These are phyloP conservation scores for Macrolepiota fuliginosa DNA, from an alignment of 768 basidiomycete species.

Conservation along the genomic window DNA sequence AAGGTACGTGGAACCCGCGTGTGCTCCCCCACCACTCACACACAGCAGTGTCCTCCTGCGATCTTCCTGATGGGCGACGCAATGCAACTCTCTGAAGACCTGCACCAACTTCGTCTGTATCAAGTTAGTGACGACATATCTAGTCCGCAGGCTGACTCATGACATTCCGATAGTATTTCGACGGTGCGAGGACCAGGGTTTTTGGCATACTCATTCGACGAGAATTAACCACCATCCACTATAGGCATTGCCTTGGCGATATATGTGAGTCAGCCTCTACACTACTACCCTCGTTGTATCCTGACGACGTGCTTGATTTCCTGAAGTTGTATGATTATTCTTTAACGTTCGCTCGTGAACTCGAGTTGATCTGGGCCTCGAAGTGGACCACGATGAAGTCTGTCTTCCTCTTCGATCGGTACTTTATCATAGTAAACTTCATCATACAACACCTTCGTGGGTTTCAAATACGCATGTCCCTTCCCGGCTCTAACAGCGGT, in stretches of 20 bases:
- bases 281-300: not conserved
- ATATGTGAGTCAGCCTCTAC: not conserved
- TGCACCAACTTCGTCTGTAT: too few relatives aligned
- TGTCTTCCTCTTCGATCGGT: slow-evolving; percentile 25
- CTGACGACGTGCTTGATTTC: not conserved
- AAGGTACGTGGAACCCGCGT: too few relatives aligned
- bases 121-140: too few relatives aligned
- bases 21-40: too few relatives aligned
- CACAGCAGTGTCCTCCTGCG: too few relatives aligned
- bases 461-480: not conserved
- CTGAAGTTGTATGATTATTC: slow-evolving; percentile 18
- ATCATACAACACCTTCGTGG: not conserved
- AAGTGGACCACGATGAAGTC: slow-evolving; percentile 21
- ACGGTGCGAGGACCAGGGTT: too few relatives aligned
- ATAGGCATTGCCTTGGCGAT: not conserved
- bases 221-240: not conserved
- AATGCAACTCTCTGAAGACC: too few relatives aligned
- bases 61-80: too few relatives aligned
- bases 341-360: slow-evolving; percentile 20
- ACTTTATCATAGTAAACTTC: slow-evolving; percentile 22
- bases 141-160: too few relatives aligned
- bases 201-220: too few relatives aligned
- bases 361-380: slow-evolving; percentile 21
- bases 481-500: not conserved
- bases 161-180: too few relatives aligned